Evolutionary conservation across 78 protist genomes (phyloP).

Genomic region (Emiliania huxleyi): DNA sequence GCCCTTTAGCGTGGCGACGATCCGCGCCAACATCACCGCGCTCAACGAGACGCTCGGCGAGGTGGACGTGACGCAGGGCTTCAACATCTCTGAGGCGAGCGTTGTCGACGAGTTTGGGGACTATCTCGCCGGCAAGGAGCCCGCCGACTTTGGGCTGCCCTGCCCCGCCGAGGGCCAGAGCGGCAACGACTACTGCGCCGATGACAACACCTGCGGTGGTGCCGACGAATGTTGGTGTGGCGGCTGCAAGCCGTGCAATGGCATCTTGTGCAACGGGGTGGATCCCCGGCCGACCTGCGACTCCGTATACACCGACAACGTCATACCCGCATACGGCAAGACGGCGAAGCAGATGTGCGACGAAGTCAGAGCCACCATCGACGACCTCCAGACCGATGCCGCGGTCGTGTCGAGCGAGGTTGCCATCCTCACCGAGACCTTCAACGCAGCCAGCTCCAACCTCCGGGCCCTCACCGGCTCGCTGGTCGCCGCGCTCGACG

Average conservation of each 20-base stretch:
- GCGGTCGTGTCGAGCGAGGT: no score
- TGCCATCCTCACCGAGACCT: no score
- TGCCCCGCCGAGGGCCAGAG: neutral
- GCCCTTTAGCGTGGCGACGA: neutral
- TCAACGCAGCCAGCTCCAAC: neutral
- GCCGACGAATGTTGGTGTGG: neutral
- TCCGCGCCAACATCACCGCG: neutral
- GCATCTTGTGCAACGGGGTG: no score
- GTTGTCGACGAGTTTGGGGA: neutral
- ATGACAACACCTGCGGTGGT: neutral
- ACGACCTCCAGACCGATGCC: no score
- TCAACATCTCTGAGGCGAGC: neutral
- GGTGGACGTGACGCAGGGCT: neutral
- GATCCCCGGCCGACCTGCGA: no score
- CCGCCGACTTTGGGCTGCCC: neutral
- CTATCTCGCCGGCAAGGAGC: neutral
- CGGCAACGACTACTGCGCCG: neutral
- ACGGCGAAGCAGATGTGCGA: no score
- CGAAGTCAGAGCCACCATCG: no score
- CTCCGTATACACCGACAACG: no score
- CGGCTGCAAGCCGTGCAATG: no score
- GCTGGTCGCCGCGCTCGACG: neutral
- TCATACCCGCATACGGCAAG: no score
- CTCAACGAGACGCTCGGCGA: neutral
- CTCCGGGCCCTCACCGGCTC: neutral